Percentiles rank a stretch among this genome's conserved stretches.
These are phyloP conservation scores for Kurtzmaniella quercitrusa DNA, from an alignment of 1,139 yeast genomes.

Conservation along the genomic window DNA sequence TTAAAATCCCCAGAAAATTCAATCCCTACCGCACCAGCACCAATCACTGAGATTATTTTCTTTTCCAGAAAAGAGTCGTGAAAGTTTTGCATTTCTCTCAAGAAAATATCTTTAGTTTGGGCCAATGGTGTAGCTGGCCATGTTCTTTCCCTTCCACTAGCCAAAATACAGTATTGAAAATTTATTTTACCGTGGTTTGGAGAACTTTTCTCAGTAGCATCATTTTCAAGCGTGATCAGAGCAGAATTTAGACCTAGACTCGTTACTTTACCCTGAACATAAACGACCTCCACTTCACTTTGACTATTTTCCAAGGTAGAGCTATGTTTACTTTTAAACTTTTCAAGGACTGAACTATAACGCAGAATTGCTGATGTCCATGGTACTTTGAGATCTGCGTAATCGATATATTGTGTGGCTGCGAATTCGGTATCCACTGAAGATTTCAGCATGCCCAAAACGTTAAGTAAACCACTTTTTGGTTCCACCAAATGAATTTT, in stretches of 20 bases:
- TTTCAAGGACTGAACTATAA: conserved; percentile 15
- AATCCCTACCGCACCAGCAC: conserved; percentile 51
- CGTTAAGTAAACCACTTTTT: conserved; percentile 47
- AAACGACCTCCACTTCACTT: conserved; percentile 18
- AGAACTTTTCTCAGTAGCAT: background rate
- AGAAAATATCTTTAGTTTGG: conserved; percentile 21
- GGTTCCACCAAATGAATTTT: conserved; percentile 48
- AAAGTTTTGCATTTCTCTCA: conserved; percentile 33
- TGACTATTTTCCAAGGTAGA: conserved; percentile 4
- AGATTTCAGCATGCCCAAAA: conserved; percentile 49
- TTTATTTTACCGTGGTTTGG: conserved; percentile 21
- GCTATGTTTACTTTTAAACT: background rate
- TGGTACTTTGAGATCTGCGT: conserved; percentile 24
- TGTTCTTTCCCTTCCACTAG: conserved; percentile 48
- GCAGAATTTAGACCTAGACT: conserved; percentile 25
- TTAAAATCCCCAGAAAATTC: conserved; percentile 48
- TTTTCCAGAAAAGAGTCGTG: conserved; percentile 19
- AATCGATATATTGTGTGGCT: conserved; percentile 35
- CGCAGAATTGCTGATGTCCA: conserved; percentile 26
- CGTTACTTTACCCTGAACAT: conserved; percentile 38
- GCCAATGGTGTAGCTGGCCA: conserved; percentile 55
- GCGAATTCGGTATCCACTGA: conserved; percentile 47
- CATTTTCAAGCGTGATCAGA: conserved; percentile 15
- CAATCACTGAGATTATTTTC: conserved; percentile 32
- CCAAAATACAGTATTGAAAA: conserved; percentile 49